Conservation (phyloP, 176 grass and related monocot genomes). For the Avena sativa region DNA sequence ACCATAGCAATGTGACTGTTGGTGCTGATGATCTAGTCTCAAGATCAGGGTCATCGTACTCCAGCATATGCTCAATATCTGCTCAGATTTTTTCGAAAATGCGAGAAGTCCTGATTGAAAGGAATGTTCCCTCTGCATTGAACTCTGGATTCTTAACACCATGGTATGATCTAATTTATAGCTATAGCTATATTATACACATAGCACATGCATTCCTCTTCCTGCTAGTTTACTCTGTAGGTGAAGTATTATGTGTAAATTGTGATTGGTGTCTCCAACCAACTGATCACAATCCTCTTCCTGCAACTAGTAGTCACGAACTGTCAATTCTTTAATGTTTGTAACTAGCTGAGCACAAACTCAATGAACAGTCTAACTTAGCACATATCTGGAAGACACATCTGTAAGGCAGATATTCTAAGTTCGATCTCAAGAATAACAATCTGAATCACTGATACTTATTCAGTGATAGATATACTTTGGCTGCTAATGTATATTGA, state of each 20-base stretch:
- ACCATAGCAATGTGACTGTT: slow-evolving; percentile 58
- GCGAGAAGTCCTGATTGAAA: slow-evolving; percentile 90
- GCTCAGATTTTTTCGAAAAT: slow-evolving; percentile 91
- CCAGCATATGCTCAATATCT: slow-evolving; percentile 85
- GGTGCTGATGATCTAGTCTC: slow-evolving; percentile 65
- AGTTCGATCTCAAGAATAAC: slow-evolving; percentile 16
- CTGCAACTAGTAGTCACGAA: neutral
- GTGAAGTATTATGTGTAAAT: neutral
- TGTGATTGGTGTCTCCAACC: neutral
- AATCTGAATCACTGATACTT: slow-evolving; percentile 4
- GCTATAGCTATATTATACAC: slow-evolving; percentile 1
- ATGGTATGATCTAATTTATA: slow-evolving; percentile 60
- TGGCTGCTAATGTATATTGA: neutral
- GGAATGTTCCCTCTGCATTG: slow-evolving; percentile 83
- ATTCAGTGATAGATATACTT: neutral
- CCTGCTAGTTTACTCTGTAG: slow-evolving; percentile 35
- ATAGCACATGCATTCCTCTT: neutral
- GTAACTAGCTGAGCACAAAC: neutral
- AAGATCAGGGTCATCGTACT: slow-evolving; percentile 79
- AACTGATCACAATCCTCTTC: neutral
- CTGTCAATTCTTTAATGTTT: neutral
- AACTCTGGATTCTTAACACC: slow-evolving; percentile 95
- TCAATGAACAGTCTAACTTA: neutral
- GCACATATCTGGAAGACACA: neutral
- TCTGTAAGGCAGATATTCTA: neutral